Conservation (phyloP, 345 rosid genomes). For the Arabis hirsuta region DNA sequence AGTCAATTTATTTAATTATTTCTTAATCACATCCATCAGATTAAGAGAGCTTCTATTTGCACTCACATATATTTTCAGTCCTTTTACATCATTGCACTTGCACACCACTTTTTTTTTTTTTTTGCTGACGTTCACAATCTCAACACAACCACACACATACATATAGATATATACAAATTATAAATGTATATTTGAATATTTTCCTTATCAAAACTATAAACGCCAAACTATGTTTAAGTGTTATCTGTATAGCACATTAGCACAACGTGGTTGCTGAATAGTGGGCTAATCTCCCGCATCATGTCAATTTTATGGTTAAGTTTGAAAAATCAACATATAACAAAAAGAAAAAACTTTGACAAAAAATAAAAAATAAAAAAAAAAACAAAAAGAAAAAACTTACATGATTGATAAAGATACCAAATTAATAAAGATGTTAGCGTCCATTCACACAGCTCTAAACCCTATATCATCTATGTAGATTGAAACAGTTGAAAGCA, state of each 20-base stretch:
- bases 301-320: constrained; percentile 13
- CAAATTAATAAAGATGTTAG: constrained; percentile 17
- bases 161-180: neutral
- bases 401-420: constrained; percentile 26
- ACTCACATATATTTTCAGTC: constrained; percentile 30
- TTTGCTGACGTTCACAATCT: constrained; percentile 17
- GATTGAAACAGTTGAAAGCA: neutral
- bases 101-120: constrained; percentile 26
- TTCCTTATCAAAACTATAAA: neutral
- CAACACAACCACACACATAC: constrained; percentile 14
- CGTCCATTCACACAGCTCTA: neutral
- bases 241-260: neutral
- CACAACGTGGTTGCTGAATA: constrained; percentile 12
- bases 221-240: neutral
- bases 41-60: constrained; percentile 31
- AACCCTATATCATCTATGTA: constrained; percentile 1
- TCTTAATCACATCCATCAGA: constrained; percentile 42
- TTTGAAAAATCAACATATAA: constrained; percentile 29
- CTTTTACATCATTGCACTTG: constrained; percentile 26
- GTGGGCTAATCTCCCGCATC: neutral
- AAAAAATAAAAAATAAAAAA: too few relatives aligned
- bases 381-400: neutral
- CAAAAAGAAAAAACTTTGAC: neutral
- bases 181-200: neutral
- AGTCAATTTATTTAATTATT: constrained; percentile 31